Percentiles rank a stretch among this genome's conserved stretches.
phyloP scores from a whole-genome alignment of 495 filamentous ascomycete species.

The Penicillium salamii region DNA sequence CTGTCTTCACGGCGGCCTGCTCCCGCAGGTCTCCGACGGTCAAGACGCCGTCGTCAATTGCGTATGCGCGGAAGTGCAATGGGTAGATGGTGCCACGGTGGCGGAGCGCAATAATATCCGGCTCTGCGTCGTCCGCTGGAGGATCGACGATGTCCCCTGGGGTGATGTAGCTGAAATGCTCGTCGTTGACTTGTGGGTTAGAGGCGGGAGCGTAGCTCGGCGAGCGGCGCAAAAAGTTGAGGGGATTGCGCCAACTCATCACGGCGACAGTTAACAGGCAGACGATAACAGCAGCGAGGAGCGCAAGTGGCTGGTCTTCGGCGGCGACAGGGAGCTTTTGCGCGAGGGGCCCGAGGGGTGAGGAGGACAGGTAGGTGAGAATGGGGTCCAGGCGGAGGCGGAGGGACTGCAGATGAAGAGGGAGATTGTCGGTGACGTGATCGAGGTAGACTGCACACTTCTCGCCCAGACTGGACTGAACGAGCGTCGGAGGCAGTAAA shows the following conservation, averaged over 20 bases:
- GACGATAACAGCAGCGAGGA: constrained; percentile 38
- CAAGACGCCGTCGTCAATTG: constrained; percentile 74
- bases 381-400: constrained; percentile 35
- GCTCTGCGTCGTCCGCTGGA: constrained; percentile 47
- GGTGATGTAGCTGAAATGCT: constrained; percentile 79
- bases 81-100: constrained; percentile 70
- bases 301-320: constrained; percentile 20
- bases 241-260: constrained; percentile 65
- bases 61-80: constrained; percentile 75
- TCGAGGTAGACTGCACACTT: constrained; percentile 49
- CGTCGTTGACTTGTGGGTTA: constrained; percentile 64
- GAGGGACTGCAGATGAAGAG: constrained; percentile 43
- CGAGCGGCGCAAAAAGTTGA: constrained; percentile 51
- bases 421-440: constrained; percentile 53
- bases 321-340: constrained; percentile 25
- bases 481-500: constrained; percentile 41
- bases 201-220: constrained; percentile 41
- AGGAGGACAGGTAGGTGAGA: constrained; percentile 37
- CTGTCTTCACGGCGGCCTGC: constrained; percentile 61
- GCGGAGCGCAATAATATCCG: constrained; percentile 75
- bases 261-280: constrained; percentile 46
- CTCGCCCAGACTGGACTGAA: constrained; percentile 49
- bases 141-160: constrained; percentile 59
- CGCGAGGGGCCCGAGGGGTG: constrained; percentile 32
- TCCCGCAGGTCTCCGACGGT: constrained; percentile 64